Percentiles rank a stretch among this genome's conserved stretches.
These are phyloP conservation scores for Coriolopsis trogii DNA, from an alignment of 1,284 basidiomycete genomes.

Conservation along the genomic window DNA sequence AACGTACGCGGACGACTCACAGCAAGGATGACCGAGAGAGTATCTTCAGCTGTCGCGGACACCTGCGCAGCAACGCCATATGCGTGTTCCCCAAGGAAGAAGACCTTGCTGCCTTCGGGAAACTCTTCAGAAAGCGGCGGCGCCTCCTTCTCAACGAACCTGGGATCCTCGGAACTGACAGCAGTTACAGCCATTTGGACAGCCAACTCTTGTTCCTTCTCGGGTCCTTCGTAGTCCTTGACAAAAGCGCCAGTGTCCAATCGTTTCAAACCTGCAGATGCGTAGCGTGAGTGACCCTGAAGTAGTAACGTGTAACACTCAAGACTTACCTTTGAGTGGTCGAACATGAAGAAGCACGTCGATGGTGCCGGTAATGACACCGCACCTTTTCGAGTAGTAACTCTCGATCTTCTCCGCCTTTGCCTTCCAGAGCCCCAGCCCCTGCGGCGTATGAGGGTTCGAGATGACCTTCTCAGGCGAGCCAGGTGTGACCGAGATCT, in stretches of 20 bases:
- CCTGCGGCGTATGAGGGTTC: constrained; percentile 72
- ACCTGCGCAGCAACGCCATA: constrained; percentile 97
- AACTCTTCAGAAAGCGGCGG: constrained; percentile 89
- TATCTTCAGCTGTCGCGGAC: constrained; percentile 63
- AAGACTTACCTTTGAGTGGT: constrained; percentile 76
- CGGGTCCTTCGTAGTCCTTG: constrained; percentile 88
- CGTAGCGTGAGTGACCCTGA: constrained; percentile 5
- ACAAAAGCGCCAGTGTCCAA: constrained; percentile 89
- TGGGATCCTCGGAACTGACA: constrained; percentile 86
- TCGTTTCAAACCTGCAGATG: constrained; percentile 74
- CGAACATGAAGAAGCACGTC: constrained; percentile 83
- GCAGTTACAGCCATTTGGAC: constrained; percentile 82
- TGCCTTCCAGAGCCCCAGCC: constrained; percentile 71
- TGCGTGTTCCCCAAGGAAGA: constrained; percentile 92
- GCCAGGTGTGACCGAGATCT: constrained; percentile 58
- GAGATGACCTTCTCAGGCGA: constrained; percentile 60
- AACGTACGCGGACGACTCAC: constrained; percentile 49
- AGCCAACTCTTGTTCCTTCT: constrained; percentile 86
- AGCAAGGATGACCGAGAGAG: constrained; percentile 80
- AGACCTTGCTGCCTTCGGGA: constrained; percentile 87
- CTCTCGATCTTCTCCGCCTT: constrained; percentile 84
- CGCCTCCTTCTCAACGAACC: constrained; percentile 82
- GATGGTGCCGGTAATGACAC: constrained; percentile 83
- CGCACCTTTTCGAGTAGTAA: constrained; percentile 88
- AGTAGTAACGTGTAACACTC: constrained; percentile 19